Evolutionary conservation across 441 rosid species (phyloP).

Genomic region (Kokia cookei): DNA sequence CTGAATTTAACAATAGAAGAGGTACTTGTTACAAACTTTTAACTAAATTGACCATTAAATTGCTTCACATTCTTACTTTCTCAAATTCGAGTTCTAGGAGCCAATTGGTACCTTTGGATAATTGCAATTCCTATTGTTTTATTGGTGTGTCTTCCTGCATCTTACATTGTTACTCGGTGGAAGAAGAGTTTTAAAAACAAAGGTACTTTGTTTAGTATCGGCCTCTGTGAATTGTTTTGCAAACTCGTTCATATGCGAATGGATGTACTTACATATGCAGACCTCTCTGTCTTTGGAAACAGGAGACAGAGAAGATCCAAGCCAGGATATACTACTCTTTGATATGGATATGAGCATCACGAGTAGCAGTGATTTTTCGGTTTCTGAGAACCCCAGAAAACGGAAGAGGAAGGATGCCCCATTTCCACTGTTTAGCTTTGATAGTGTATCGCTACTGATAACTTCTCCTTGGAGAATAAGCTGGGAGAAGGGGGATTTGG

Average conservation of each 20-base stretch:
- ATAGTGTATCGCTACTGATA: conserved; percentile 3
- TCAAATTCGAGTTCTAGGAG: neutral
- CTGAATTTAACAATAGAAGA: conserved; percentile 3
- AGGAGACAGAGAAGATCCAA: neutral
- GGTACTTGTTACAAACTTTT: neutral
- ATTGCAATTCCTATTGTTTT: neutral
- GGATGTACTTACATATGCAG: neutral
- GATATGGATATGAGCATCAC: neutral
- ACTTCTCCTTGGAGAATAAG: neutral
- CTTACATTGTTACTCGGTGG: neutral
- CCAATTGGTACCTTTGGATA: neutral
- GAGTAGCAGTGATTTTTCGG: neutral
- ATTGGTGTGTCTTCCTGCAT: neutral
- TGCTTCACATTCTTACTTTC: neutral
- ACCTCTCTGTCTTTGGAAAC: neutral
- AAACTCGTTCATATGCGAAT: neutral
- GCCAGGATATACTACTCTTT: conserved; percentile 10
- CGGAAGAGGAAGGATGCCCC: conserved; percentile 1
- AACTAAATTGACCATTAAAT: neutral
- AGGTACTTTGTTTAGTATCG: neutral
- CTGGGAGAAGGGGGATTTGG: conserved; percentile 1
- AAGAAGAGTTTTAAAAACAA: neutral
- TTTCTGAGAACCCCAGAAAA: neutral
- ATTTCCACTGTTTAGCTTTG: conserved; percentile 14
- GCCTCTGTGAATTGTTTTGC: neutral